phyloP scores from a whole-genome alignment of 148 eudicot species.

The Silene latifolia region DNA sequence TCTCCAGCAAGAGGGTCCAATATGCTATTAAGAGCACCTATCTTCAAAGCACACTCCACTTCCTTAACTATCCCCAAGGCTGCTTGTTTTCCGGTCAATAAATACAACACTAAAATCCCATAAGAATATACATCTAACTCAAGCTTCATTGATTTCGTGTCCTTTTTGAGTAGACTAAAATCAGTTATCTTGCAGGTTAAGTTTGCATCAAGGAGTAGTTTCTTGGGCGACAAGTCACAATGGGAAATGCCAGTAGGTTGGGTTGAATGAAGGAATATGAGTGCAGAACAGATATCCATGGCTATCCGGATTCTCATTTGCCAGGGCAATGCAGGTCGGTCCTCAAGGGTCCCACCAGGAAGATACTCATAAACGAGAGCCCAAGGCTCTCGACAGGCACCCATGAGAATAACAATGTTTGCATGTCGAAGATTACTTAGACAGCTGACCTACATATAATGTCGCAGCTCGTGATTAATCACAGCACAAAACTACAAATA shows the following conservation, averaged over 20 bases:
- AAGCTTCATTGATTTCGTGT: conserved; percentile 37
- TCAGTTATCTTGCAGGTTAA: conserved; percentile 59
- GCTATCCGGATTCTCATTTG: conserved; percentile 71
- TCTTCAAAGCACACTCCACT: conserved; percentile 53
- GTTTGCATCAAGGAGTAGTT: conserved; percentile 57
- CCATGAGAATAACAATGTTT: conserved; percentile 70
- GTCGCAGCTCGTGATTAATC: not conserved
- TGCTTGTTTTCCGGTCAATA: conserved; percentile 57
- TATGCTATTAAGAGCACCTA: conserved; percentile 41
- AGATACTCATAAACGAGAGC: conserved; percentile 72
- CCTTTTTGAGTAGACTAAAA: conserved; percentile 47
- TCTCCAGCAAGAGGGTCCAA: conserved; percentile 80
- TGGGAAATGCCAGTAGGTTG: conserved; percentile 46
- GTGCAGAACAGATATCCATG: conserved; percentile 71
- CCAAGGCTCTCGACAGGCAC: conserved; percentile 66
- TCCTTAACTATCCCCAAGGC: conserved; percentile 45
- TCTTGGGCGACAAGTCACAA: conserved; percentile 60
- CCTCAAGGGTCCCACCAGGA: conserved; percentile 80
- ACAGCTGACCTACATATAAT: conserved; percentile 49
- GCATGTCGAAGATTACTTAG: conserved; percentile 79
- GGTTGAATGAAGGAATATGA: conserved; percentile 70
- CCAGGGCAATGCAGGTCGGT: conserved; percentile 78
- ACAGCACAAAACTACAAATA: too few relatives aligned
- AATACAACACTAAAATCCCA: conserved; percentile 59
- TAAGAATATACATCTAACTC: conserved; percentile 78